A percentile compares a stretch with the other conserved stretches of the same genome.
Evolutionary conservation across 176 grass and related monocot species (phyloP).

Genomic region (Lolium multiflorum): DNA sequence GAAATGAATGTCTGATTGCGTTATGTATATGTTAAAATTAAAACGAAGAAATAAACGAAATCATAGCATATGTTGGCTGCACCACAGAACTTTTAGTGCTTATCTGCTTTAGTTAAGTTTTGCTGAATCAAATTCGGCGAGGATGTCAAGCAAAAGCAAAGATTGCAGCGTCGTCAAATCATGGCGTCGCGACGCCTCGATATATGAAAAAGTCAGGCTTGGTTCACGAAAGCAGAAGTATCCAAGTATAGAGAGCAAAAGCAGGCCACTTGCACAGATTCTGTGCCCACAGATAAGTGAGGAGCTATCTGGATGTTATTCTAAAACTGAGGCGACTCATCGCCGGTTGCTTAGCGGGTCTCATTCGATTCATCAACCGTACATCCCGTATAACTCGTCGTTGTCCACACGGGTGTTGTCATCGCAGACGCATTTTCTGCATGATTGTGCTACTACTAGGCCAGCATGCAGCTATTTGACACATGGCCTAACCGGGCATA

Average conservation of each 20-base stretch:
- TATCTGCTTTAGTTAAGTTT: constrained; percentile 16
- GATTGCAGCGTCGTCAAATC: constrained; percentile 42
- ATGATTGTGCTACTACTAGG: background rate
- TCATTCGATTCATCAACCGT: constrained; percentile 38
- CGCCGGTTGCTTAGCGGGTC: constrained; percentile 29
- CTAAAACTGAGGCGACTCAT: constrained; percentile 47
- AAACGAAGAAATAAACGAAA: no score
- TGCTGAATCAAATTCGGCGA: constrained; percentile 2
- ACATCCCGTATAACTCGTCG: background rate
- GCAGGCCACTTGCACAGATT: constrained; percentile 51
- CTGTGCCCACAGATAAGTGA: constrained; percentile 37
- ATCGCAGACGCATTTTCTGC: background rate
- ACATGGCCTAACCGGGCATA: background rate
- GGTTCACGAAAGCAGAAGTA: constrained; percentile 43
- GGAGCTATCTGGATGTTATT: constrained; percentile 41
- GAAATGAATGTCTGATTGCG: no score
- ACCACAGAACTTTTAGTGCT: background rate
- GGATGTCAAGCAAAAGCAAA: constrained; percentile 36
- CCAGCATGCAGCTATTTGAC: background rate
- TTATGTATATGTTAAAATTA: no score
- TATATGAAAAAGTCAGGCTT: constrained; percentile 47
- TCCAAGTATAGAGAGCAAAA: constrained; percentile 42
- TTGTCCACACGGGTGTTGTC: background rate
- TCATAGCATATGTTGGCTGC: constrained; percentile 28
- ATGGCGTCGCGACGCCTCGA: constrained; percentile 33